Percentiles rank a stretch among this genome's conserved stretches.
phyloP scores from a whole-genome alignment of 2,329 filamentous ascomycete species.

The Teratosphaeria gauchensis region DNA sequence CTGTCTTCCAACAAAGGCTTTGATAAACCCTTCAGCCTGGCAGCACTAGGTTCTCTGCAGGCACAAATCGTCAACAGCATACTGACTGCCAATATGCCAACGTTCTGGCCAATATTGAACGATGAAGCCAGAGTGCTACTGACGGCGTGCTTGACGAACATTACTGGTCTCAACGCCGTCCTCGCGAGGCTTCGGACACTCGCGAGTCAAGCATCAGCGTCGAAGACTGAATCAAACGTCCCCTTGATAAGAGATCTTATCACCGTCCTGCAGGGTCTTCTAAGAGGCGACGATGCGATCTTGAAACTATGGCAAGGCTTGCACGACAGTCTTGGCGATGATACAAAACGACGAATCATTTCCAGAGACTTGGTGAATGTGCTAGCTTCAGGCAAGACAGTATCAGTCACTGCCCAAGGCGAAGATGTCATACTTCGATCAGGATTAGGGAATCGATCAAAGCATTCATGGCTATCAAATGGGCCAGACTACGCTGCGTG shows the following conservation, averaged over 20 bases:
- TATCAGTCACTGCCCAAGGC: constrained; percentile 52
- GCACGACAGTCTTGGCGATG: neutral
- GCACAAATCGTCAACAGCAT: constrained; percentile 68
- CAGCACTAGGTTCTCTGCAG: constrained; percentile 54
- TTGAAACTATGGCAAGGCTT: constrained; percentile 30
- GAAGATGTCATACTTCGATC: constrained; percentile 37
- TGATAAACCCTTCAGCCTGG: constrained; percentile 43
- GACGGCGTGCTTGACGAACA: constrained; percentile 56
- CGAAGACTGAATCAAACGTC: neutral
- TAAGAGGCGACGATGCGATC: constrained; percentile 37
- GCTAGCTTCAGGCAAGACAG: constrained; percentile 50
- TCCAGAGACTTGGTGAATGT: constrained; percentile 57
- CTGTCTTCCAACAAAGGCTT: constrained; percentile 4
- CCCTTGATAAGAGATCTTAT: constrained; percentile 28
- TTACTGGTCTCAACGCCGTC: constrained; percentile 69
- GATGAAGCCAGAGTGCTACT: constrained; percentile 41
- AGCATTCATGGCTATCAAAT: constrained; percentile 53
- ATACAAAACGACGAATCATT: constrained; percentile 39
- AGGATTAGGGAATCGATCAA: constrained; percentile 14
- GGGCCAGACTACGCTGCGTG: constrained; percentile 58
- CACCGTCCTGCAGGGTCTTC: constrained; percentile 31
- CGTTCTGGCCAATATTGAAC: constrained; percentile 65
- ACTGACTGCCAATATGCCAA: constrained; percentile 63
- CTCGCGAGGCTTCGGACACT: constrained; percentile 52
- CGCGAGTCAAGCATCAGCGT: neutral